Evolutionary conservation across 2,329 filamentous ascomycete genomes (phyloP).

Genomic region (Xylaria sp.): DNA sequence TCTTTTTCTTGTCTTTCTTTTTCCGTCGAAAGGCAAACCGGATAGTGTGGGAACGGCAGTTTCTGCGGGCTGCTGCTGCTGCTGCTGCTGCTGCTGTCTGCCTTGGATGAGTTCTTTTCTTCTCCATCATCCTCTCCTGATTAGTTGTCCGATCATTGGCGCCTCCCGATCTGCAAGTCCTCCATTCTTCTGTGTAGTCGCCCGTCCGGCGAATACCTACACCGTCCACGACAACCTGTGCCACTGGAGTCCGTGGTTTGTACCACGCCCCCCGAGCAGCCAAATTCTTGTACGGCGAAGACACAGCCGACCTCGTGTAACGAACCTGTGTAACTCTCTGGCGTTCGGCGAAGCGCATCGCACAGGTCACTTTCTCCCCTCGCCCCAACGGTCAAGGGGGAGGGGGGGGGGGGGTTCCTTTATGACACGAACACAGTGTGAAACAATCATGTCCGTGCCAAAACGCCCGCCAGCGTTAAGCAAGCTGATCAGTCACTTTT

Average conservation of each 20-base stretch:
- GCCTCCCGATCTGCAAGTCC: background rate
- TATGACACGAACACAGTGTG: slow-evolving; percentile 25
- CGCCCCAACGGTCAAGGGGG: slow-evolving; percentile 5
- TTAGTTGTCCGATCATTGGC: background rate
- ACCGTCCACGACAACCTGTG: background rate
- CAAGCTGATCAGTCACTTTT: slow-evolving; percentile 18
- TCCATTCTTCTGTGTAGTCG: too few relatives aligned
- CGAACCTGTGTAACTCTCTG: background rate
- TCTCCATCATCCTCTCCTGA: background rate
- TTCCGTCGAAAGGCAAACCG: too few relatives aligned
- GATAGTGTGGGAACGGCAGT: background rate
- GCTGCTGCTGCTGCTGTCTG: background rate
- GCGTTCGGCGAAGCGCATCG: background rate
- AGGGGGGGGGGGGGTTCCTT: slow-evolving; percentile 12
- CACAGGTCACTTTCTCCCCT: background rate
- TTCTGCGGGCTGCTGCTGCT: background rate
- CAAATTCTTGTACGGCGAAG: background rate
- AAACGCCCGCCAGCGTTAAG: background rate
- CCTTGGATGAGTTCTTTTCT: background rate
- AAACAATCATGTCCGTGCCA: slow-evolving; percentile 1
- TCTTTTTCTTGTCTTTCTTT: too few relatives aligned
- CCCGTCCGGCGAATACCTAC: background rate
- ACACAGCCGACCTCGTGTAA: background rate
- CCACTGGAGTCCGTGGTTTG: background rate
- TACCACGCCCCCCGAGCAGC: background rate